Evolutionary conservation across 2,329 filamentous ascomycete genomes (phyloP).

Genomic region (Sclerotinia nivalis): DNA sequence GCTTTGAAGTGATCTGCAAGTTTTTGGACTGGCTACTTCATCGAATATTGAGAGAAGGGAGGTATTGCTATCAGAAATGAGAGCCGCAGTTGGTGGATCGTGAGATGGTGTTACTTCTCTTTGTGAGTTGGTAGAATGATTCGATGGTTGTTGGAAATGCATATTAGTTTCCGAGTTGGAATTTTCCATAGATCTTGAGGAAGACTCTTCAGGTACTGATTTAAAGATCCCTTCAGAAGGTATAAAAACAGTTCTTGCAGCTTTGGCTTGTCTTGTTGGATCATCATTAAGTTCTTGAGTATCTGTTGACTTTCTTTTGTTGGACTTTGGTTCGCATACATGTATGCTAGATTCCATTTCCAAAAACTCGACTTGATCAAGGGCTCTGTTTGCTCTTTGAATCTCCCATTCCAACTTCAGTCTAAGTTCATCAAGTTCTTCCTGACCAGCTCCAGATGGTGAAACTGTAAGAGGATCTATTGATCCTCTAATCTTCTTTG

Average conservation of each 20-base stretch:
- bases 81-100: slow-evolving; percentile 60
- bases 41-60: slow-evolving; percentile 64
- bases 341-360: slow-evolving; percentile 71
- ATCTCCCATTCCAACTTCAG: slow-evolving; percentile 50
- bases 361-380: slow-evolving; percentile 74
- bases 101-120: slow-evolving; percentile 54
- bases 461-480: slow-evolving; percentile 52
- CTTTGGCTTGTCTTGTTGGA: slow-evolving; percentile 14
- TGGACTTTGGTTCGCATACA: slow-evolving; percentile 59
- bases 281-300: slow-evolving; percentile 5
- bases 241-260: slow-evolving; percentile 49
- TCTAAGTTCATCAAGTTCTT: slow-evolving; percentile 49
- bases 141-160: slow-evolving; percentile 12
- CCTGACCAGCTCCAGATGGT: slow-evolving; percentile 53
- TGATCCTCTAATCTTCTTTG: slow-evolving; percentile 53
- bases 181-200: slow-evolving; percentile 35
- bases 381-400: slow-evolving; percentile 64
- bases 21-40: slow-evolving; percentile 46
- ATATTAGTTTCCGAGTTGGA: slow-evolving; percentile 21
- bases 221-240: slow-evolving; percentile 65
- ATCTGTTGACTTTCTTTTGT: slow-evolving; percentile 20
- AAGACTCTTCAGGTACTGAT: slow-evolving; percentile 46
- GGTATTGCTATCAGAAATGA: slow-evolving; percentile 54
- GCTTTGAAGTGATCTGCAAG: slow-evolving; percentile 27
- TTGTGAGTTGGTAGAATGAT: neutral